These are phyloP conservation scores for Mariannaea sp. DNA, from an alignment of 2,329 filamentous ascomycete genomes.

Conservation along the genomic window DNA sequence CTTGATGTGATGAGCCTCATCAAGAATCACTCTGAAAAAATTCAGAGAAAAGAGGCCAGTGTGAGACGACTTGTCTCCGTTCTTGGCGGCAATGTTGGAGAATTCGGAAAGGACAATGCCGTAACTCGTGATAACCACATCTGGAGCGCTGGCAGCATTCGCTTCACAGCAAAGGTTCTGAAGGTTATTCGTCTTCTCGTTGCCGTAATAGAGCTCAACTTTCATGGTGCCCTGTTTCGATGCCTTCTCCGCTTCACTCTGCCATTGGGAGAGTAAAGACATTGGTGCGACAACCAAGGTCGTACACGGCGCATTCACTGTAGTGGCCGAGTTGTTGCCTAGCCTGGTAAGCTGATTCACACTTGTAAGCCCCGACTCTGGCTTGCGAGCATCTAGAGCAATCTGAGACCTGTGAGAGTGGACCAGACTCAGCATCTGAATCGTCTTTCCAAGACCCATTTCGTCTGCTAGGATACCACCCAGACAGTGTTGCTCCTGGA, in stretches of 20 bases:
- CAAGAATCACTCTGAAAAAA: constrained; percentile 93
- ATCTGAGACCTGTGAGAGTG: constrained; percentile 76
- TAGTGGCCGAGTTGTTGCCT: constrained; percentile 57
- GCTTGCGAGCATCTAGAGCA: constrained; percentile 45
- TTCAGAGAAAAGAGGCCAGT: constrained; percentile 86
- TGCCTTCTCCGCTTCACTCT: constrained; percentile 90
- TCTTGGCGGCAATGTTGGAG: constrained; percentile 66
- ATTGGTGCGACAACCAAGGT: constrained; percentile 96
- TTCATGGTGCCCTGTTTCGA: constrained; percentile 83
- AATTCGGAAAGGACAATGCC: constrained; percentile 91
- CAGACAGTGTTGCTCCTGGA: constrained; percentile 91
- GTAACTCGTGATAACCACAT: constrained; percentile 94
- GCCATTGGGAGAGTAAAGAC: constrained; percentile 96
- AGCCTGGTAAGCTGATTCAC: constrained; percentile 68
- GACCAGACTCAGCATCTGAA: constrained; percentile 94
- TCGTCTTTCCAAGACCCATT: constrained; percentile 98
- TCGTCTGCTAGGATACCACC: constrained; percentile 94
- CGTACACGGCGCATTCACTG: constrained; percentile 79
- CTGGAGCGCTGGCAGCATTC: constrained; percentile 77
- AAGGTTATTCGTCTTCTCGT: constrained; percentile 79
- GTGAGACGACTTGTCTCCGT: constrained; percentile 67
- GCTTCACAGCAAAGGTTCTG: constrained; percentile 76
- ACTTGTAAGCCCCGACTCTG: constrained; percentile 42
- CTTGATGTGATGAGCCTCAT: constrained; percentile 95
- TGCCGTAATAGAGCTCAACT: constrained; percentile 88